Evolutionary conservation across 2,329 filamentous ascomycete species (phyloP), one percentile per base, ranked within the genome.

Genomic region (Ascochyta fabae): DNA sequence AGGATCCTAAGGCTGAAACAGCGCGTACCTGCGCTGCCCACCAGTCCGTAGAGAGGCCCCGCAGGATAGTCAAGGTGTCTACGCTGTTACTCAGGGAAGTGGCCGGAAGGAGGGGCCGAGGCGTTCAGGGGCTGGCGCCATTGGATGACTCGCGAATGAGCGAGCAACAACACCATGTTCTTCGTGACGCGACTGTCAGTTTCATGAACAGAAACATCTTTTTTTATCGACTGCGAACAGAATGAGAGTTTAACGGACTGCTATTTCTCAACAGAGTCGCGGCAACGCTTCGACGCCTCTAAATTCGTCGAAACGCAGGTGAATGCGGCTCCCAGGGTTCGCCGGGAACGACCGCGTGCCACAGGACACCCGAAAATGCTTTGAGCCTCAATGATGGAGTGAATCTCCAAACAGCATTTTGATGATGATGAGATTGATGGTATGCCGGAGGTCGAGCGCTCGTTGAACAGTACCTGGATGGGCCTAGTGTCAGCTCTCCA

Each of bases 101-200:
- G 44, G 33, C 56, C 65, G 64, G 63, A 60, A 49, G 55, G 61
- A 68, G 71, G 70, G 70, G 71, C 71, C 72, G 70, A 69, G 47
- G 53, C 43, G 40, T 29, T 35, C 41, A 60, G 46, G 55, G 47
- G 24, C 55, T 8, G 48, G 27, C 23, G 41, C 62, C 50, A 68
- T 68, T 64, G 65, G 63, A 24, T 56, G 48, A 42, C 39, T 51
- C 24, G 38, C 40, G 40, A 47, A 27, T 26, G 58, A 29, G 38
- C 53, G 53, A 56, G 49, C 56, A 62, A 59, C 64, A 63, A 58
- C 61, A 63, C 52, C 22, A 53, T 58, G 19, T 48, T 38, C 31
- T 51, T 61, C 41, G 51, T 65, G 61, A 66, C 55, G 56, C 60
- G 48, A 39, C 49, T 48, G 45, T 35, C 24, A 26, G 63, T 63